A percentile compares a stretch with the other conserved stretches of the same genome.
phyloP scores from a whole-genome alignment of 2,329 filamentous ascomycete species.

The Claviceps maximensis region DNA sequence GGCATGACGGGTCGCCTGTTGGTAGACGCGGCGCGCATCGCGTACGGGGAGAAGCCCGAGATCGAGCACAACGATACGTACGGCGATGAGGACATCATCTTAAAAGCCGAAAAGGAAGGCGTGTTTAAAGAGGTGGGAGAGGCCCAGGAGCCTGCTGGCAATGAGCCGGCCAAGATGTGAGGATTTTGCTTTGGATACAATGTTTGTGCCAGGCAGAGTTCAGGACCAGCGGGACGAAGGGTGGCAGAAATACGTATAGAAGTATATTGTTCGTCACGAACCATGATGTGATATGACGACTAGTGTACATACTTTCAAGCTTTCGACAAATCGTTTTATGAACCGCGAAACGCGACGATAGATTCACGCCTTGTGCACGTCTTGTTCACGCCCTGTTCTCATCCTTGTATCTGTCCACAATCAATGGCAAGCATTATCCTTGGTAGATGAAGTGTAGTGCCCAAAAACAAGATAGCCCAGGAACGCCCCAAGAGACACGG shows the following conservation, averaged over 20 bases:
- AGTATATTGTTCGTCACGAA: not conserved
- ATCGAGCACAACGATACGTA: conserved; percentile 55
- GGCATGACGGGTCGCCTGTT: conserved; percentile 89
- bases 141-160: conserved; percentile 15
- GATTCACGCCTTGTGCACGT: too few species aligned
- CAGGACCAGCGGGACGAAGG: not conserved
- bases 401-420: not conserved
- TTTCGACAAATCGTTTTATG: not conserved
- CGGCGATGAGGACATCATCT: conserved; percentile 41
- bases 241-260: not conserved
- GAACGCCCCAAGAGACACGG: conserved; percentile 79
- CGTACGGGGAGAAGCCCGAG: conserved; percentile 69
- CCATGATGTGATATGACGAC: not conserved
- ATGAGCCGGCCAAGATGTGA: conserved; percentile 22
- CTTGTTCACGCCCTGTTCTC: too few species aligned
- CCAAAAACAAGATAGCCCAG: conserved; percentile 79
- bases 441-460: conserved; percentile 53
- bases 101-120: conserved; percentile 30
- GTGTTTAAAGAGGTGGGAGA: conserved; percentile 28
- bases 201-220: not conserved
- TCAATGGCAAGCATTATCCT: conserved; percentile 87
- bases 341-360: not conserved
- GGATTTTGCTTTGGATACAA: not conserved
- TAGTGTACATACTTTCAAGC: not conserved
- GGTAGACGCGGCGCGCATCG: conserved; percentile 75